Evolutionary conservation across 2,329 filamentous ascomycete species (phyloP).

Genomic region (Aspergillus fumigatus): DNA sequence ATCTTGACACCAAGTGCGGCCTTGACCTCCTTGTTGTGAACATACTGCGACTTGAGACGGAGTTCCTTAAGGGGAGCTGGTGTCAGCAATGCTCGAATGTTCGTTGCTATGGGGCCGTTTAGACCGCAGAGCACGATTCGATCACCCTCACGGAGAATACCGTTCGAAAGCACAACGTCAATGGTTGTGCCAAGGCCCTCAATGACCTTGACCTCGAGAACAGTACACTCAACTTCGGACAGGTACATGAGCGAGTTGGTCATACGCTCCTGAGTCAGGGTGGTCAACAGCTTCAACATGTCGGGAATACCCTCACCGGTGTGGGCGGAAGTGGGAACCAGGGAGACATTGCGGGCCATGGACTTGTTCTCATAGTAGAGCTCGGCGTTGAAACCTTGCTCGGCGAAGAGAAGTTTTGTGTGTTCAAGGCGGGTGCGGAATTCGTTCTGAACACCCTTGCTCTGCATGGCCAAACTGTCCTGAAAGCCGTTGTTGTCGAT

Average conservation of each 20-base stretch:
- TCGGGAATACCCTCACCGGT: constrained; percentile 99
- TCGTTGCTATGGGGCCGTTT: constrained; percentile 93
- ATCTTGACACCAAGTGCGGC: constrained; percentile 98
- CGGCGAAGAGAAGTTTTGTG: constrained; percentile 89
- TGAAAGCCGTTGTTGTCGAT: constrained; percentile 98
- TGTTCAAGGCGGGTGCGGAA: constrained; percentile 85
- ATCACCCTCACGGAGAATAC: constrained; percentile 89
- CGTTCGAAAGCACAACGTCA: constrained; percentile 93
- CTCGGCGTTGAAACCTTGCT: constrained; percentile 97
- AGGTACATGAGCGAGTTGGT: constrained; percentile 96
- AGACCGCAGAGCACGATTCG: constrained; percentile 92
- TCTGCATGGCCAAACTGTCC: constrained; percentile 84
- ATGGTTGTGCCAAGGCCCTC: constrained; percentile 99
- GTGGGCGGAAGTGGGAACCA: constrained; percentile 93
- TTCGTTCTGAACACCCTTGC: constrained; percentile 88
- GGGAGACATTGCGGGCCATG: constrained; percentile 89
- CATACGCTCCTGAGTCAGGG: constrained; percentile 95
- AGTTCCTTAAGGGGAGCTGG: constrained; percentile 90
- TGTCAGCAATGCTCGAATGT: constrained; percentile 89
- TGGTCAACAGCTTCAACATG: constrained; percentile 91
- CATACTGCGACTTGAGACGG: constrained; percentile 91
- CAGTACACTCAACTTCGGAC: constrained; percentile 94
- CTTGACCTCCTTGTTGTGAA: constrained; percentile 99
- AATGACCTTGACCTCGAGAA: constrained; percentile 98
- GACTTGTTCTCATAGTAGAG: constrained; percentile 97